Conservation (phyloP, 768 basidiomycete genomes). For the Mycena chlorophos region DNA sequence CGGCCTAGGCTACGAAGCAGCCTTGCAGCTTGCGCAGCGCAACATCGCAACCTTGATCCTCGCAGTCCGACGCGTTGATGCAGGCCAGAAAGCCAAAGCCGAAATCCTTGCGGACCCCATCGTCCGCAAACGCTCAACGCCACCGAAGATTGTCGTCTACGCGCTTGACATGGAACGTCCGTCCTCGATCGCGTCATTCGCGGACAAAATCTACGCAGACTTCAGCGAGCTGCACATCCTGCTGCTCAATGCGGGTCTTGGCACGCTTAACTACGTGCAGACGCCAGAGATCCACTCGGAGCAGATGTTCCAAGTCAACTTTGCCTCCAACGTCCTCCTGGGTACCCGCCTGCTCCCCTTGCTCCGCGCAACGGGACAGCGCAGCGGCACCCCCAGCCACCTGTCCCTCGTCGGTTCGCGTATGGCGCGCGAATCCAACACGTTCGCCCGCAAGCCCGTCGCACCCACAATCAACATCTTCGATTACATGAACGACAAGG, state of each 20-base stretch:
- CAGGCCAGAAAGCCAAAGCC: conserved; percentile 14
- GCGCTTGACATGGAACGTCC: conserved; percentile 23
- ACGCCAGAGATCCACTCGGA: conserved; percentile 21
- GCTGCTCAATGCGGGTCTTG: conserved; percentile 24
- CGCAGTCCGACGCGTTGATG: conserved; percentile 14
- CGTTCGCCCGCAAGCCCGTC: conserved; percentile 9
- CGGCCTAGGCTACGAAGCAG: conserved; percentile 19
- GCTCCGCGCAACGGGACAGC: conserved; percentile 15
- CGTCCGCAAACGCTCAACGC: conserved; percentile 1
- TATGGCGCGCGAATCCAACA: neutral
- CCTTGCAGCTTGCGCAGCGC: conserved; percentile 21
- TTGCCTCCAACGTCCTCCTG: conserved; percentile 22
- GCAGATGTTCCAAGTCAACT: conserved; percentile 23
- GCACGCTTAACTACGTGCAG: conserved; percentile 2
- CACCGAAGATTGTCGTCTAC: conserved; percentile 21
- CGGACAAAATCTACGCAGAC: conserved; percentile 13
- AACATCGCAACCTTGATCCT: conserved; percentile 22
- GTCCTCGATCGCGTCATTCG: conserved; percentile 20
- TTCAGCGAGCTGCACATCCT: conserved; percentile 19
- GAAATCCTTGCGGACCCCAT: conserved; percentile 21
- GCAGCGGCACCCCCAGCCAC: conserved; percentile 2
- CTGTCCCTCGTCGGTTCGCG: conserved; percentile 20
- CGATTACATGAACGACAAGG: conserved; percentile 14
- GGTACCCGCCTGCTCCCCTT: conserved; percentile 23
- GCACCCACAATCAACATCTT: conserved; percentile 16